Evolutionary conservation across 2,329 filamentous ascomycete genomes (phyloP).

Genomic region (Zymoseptoria crescenta): DNA sequence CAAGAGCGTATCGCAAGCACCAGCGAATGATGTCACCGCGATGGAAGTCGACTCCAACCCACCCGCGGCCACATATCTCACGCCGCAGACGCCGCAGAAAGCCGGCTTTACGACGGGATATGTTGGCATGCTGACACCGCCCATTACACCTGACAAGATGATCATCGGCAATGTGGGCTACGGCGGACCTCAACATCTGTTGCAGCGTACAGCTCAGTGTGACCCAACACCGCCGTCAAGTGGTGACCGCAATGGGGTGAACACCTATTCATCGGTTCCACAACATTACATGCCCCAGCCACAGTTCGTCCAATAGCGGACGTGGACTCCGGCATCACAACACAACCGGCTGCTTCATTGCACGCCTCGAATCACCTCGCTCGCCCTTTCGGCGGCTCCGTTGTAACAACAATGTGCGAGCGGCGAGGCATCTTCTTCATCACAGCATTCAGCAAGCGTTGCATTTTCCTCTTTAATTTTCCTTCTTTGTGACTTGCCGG

Average conservation of each 20-base stretch:
- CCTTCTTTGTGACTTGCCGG: slow-evolving; percentile 18
- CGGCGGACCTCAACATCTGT: slow-evolving; percentile 18
- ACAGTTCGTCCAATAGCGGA: slow-evolving; percentile 23
- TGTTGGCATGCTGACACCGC: slow-evolving; percentile 74
- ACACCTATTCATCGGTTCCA: slow-evolving; percentile 11
- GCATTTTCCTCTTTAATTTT: slow-evolving; percentile 23
- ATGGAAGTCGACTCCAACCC: slow-evolving; percentile 22
- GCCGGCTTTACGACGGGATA: slow-evolving; percentile 57
- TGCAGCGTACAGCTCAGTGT: slow-evolving; percentile 21
- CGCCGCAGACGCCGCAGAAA: slow-evolving; percentile 75
- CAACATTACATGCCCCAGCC: slow-evolving; percentile 22
- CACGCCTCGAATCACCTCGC: not conserved
- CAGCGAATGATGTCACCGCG: slow-evolving; percentile 12
- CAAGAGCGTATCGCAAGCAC: slow-evolving; percentile 23
- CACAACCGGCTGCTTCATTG: not conserved
- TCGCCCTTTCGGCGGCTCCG: slow-evolving; percentile 5
- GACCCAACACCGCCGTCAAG: slow-evolving; percentile 29
- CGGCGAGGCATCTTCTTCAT: slow-evolving; percentile 22
- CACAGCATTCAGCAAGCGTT: slow-evolving; percentile 29
- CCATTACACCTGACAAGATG: slow-evolving; percentile 67
- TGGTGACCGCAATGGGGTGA: slow-evolving; percentile 20
- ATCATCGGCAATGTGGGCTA: slow-evolving; percentile 19
- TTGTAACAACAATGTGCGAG: slow-evolving; percentile 24
- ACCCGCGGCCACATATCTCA: slow-evolving; percentile 39
- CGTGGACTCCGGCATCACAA: not conserved